Percentiles rank a stretch among this genome's conserved stretches.
These are phyloP conservation scores for Mariannaea sp. DNA, from an alignment of 2,329 filamentous ascomycete genomes.

Conservation along the genomic window DNA sequence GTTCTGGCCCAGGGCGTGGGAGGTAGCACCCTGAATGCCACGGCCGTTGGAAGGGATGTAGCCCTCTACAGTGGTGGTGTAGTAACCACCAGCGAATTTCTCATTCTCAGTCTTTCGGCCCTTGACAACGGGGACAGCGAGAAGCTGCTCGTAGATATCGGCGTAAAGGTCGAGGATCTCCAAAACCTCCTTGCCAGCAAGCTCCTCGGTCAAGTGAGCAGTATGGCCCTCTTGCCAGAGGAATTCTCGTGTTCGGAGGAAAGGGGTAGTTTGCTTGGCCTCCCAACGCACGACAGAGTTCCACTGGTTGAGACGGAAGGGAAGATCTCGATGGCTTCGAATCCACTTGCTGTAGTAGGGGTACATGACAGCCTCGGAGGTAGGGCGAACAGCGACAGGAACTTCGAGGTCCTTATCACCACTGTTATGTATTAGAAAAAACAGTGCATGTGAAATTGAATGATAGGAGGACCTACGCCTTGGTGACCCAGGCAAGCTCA, in stretches of 20 bases:
- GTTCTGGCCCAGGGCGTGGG: slow-evolving; percentile 94
- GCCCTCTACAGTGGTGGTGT: slow-evolving; percentile 95
- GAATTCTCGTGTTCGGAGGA: slow-evolving; percentile 92
- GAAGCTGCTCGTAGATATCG: slow-evolving; percentile 87
- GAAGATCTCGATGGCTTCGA: slow-evolving; percentile 91
- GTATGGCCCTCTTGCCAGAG: slow-evolving; percentile 96
- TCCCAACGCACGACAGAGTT: slow-evolving; percentile 94
- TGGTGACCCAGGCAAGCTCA: slow-evolving; percentile 87
- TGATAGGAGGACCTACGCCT: slow-evolving; percentile 61
- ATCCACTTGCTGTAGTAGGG: slow-evolving; percentile 98
- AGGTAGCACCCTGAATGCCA: slow-evolving; percentile 95
- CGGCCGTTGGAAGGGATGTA: slow-evolving; percentile 96
- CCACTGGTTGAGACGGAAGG: slow-evolving; percentile 95
- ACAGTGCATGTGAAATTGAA: not conserved
- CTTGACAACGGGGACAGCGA: slow-evolving; percentile 93
- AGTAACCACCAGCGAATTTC: slow-evolving; percentile 95
- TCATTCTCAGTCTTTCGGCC: slow-evolving; percentile 96
- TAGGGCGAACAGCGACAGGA: slow-evolving; percentile 69
- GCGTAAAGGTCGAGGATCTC: slow-evolving; percentile 95
- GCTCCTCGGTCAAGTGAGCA: slow-evolving; percentile 83
- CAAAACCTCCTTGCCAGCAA: slow-evolving; percentile 83
- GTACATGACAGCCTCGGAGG: slow-evolving; percentile 85
- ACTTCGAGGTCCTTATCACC: slow-evolving; percentile 92
- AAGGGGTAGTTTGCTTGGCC: slow-evolving; percentile 88
- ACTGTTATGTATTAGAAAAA: slow-evolving; percentile 49